Evolutionary conservation across 1,284 basidiomycete genomes (phyloP), one percentile per base, ranked within the genome.

Genomic region (Volvariella surrecta): DNA sequence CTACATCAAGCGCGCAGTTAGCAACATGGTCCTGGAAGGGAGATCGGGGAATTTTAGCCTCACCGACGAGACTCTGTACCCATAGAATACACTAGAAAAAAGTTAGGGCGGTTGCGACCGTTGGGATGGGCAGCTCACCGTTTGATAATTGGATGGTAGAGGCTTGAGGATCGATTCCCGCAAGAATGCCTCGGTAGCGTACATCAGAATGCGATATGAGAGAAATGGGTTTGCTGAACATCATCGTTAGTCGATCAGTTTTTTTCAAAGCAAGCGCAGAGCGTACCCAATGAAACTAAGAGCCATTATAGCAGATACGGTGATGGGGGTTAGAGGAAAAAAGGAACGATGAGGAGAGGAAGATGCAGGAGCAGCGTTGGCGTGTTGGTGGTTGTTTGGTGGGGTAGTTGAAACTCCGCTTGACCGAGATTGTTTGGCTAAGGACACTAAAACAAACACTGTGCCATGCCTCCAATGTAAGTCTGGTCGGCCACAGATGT

Each of bases 191-290:
- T 51, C 87, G 77, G 67, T 93, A 93, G 45, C 89, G 82, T 52
- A 92, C 87, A 74, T 91, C 89, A 45, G 88, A 90, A 59, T 89
- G 86, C 48, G 89, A 91, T 58, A 89, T 85, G 58, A 93, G 79
- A 51, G 86, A 89, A 52, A 93, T 92, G n/a, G 82, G 75, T 71
- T 88, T 88, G 60, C 85, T 87, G 61, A n/a, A 39, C 31, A 16
- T 42, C 6, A 32, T 45, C 40, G 19, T 2, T 45, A 39, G 51
- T 40, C 46, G 57, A 28, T n/a, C n/a, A 17, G 16, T 20, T 20
- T 11, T 40, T 7, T 9, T 19, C 6, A 6, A n/a, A 8, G 7
- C 37, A 24, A 17, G 50, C 9, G 19, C 16, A 8, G 30, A 10
- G 55, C 66, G 32, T 47, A 82, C 82, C 81, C 82, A 54, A 84